phyloP scores from a whole-genome alignment of 2,329 filamentous ascomycete genomes.

The Calonectria honghensis region DNA sequence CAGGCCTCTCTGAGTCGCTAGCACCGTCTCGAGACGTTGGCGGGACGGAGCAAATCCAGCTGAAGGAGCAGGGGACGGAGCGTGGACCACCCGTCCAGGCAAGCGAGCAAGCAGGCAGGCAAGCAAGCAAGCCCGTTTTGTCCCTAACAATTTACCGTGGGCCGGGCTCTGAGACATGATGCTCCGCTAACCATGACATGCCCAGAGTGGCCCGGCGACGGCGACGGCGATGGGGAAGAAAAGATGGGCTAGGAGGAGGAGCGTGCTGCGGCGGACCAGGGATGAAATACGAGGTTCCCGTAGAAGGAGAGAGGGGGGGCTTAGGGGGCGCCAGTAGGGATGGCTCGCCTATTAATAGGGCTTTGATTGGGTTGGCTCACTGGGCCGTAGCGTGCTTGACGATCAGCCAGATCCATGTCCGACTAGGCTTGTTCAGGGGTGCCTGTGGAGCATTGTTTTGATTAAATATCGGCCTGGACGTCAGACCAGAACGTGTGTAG shows the following conservation, averaged over 20 bases:
- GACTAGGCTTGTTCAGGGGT: slow-evolving; percentile 28
- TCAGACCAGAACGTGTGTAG: slow-evolving; percentile 27
- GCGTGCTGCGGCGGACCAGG: slow-evolving; percentile 14
- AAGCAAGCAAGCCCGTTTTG: slow-evolving; percentile 13
- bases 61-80: neutral
- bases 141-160: slow-evolving; percentile 18
- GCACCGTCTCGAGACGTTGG: neutral
- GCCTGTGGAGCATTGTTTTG: slow-evolving; percentile 31
- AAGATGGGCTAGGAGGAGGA: neutral
- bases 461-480: slow-evolving; percentile 32
- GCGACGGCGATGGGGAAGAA: neutral
- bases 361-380: slow-evolving; percentile 23
- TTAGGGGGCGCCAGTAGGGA: slow-evolving; percentile 9
- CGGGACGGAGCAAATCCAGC: neutral
- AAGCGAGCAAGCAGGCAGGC: too few species aligned
- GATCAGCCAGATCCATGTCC: slow-evolving; percentile 4
- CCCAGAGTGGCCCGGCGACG: slow-evolving; percentile 19
- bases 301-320: neutral
- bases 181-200: neutral
- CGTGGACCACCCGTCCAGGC: neutral
- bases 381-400: slow-evolving; percentile 20
- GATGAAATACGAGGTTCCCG: slow-evolving; percentile 31
- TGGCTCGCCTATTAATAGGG: slow-evolving; percentile 31
- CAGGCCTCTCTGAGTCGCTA: neutral
- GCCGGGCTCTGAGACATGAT: slow-evolving; percentile 22